These are phyloP conservation scores for Debaryomyces sp. DNA, from an alignment of 1,139 yeast species.

Conservation along the genomic window DNA sequence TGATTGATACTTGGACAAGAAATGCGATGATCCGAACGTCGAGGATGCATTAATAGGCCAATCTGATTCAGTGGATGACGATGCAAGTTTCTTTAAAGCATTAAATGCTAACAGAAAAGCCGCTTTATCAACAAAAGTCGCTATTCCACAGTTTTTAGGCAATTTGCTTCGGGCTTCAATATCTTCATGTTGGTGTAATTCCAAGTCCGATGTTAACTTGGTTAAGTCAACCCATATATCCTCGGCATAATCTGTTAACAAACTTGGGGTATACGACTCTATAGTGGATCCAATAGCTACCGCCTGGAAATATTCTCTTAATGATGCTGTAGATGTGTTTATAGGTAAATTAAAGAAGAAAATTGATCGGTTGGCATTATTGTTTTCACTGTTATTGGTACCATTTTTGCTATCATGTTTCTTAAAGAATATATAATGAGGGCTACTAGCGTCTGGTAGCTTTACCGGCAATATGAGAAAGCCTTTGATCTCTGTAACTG, in stretches of 20 bases:
- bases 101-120: conserved; percentile 68
- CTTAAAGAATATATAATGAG: conserved; percentile 61
- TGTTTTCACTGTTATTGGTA: conserved; percentile 26
- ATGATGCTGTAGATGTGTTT: conserved; percentile 50
- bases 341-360: conserved; percentile 81
- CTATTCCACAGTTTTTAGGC: conserved; percentile 74
- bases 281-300: conserved; percentile 65
- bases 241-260: conserved; percentile 43
- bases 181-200: conserved; percentile 29
- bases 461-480: conserved; percentile 53
- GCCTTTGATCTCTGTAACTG: conserved; percentile 51
- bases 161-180: conserved; percentile 41
- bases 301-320: conserved; percentile 61
- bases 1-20: conserved; percentile 29
- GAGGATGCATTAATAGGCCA: conserved; percentile 34
- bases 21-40: conserved; percentile 31
- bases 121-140: conserved; percentile 75
- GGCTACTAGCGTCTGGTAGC: conserved; percentile 32
- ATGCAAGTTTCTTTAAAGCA: conserved; percentile 55
- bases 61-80: conserved; percentile 21
- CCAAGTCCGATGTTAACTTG: conserved; percentile 61
- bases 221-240: conserved; percentile 63
- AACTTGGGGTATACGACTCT: conserved; percentile 47
- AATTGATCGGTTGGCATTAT: conserved; percentile 43
- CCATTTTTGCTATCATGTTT: conserved; percentile 57